phyloP scores from a whole-genome alignment of 148 eudicot genomes.

The Beta vulgaris region DNA sequence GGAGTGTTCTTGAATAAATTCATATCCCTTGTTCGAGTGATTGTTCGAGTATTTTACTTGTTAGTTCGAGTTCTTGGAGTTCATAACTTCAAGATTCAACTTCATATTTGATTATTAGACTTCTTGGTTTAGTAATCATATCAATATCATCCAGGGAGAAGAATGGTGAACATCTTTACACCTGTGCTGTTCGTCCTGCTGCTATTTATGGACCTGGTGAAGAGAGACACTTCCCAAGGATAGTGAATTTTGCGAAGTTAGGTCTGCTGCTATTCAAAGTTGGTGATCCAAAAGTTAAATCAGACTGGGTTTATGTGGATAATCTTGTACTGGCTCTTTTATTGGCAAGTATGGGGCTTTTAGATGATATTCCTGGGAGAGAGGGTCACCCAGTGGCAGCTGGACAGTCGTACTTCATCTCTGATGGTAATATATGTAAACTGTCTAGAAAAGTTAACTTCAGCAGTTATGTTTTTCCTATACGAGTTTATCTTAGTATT shows the following conservation, averaged over 20 bases:
- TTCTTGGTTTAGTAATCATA: no score
- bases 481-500: background rate
- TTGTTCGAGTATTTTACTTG: no score
- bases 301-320: slow-evolving; percentile 89
- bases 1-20: no score
- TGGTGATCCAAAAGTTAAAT: slow-evolving; percentile 55
- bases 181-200: slow-evolving; percentile 93
- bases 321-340: slow-evolving; percentile 77
- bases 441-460: background rate
- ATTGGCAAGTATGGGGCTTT: slow-evolving; percentile 92
- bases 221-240: slow-evolving; percentile 87
- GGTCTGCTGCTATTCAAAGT: slow-evolving; percentile 73
- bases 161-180: slow-evolving; percentile 56
- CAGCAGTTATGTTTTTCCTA: background rate
- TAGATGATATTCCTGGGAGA: slow-evolving; percentile 85
- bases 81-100: no score
- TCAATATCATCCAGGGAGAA: slow-evolving; percentile 55
- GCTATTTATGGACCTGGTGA: slow-evolving; percentile 98
- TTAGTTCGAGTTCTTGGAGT: no score
- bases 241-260: slow-evolving; percentile 53
- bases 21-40: no score
- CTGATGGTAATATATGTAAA: slow-evolving; percentile 58
- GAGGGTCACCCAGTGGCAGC: slow-evolving; percentile 70
- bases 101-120: no score
- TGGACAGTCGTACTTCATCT: slow-evolving; percentile 91